These are phyloP conservation scores for Leptographium lundbergii DNA, from an alignment of 2,329 filamentous ascomycete species.

Conservation along the genomic window DNA sequence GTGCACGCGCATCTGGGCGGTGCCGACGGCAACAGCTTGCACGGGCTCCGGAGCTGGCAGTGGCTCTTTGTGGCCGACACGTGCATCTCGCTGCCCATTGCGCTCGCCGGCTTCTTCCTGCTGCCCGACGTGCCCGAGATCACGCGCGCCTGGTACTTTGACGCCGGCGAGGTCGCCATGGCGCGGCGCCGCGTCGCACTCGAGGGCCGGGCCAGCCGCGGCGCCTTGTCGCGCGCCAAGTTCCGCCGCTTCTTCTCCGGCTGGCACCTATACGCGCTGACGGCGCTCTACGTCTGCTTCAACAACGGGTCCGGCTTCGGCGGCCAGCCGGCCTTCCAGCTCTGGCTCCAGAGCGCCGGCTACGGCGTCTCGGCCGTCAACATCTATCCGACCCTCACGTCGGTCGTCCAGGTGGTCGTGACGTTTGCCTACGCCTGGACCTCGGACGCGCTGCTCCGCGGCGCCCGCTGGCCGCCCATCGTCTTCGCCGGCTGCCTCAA, in stretches of 20 bases:
- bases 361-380: constrained; percentile 32
- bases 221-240: constrained; percentile 31
- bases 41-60: constrained; percentile 37
- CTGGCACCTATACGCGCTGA: constrained; percentile 52
- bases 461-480: constrained; percentile 51
- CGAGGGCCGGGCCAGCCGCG: constrained; percentile 30
- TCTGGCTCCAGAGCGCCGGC: constrained; percentile 32
- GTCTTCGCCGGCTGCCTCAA: constrained; percentile 37
- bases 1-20: constrained; percentile 37
- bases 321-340: constrained; percentile 40
- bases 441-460: constrained; percentile 46
- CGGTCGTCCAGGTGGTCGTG: constrained; percentile 39
- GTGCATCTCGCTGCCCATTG: constrained; percentile 42
- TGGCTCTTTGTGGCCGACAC: constrained; percentile 48
- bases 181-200: constrained; percentile 28
- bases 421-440: constrained; percentile 54
- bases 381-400: constrained; percentile 45
- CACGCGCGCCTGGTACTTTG: constrained; percentile 24
- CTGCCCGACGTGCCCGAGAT: constrained; percentile 27
- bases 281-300: constrained; percentile 48
- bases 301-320: constrained; percentile 38
- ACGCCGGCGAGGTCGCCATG: constrained; percentile 23
- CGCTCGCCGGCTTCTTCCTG: constrained; percentile 36
- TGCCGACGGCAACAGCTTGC: constrained; percentile 1
- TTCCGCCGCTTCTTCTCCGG: constrained; percentile 46